Conservation (phyloP, 768 basidiomycete genomes). For the Agrocybe chaxingu region DNA sequence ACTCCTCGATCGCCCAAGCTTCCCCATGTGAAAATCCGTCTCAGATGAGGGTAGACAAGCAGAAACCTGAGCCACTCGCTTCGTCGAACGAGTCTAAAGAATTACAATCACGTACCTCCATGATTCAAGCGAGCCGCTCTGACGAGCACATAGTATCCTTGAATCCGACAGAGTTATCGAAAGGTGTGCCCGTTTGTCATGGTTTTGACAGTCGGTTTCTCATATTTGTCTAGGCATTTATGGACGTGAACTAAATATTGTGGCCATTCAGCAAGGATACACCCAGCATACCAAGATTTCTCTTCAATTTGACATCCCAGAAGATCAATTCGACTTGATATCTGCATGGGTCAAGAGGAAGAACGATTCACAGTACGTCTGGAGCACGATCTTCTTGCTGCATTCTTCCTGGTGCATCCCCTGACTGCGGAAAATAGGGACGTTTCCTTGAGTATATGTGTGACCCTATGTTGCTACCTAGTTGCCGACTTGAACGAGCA, state of each 20-base stretch:
- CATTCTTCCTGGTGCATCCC: background rate
- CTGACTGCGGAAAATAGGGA: slow-evolving; percentile 1
- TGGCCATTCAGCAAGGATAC: slow-evolving; percentile 23
- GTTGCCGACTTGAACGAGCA: slow-evolving; percentile 17
- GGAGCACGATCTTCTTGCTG: background rate
- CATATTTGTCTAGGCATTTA: slow-evolving; percentile 7
- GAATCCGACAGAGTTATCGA: no score
- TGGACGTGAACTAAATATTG: slow-evolving; percentile 14
- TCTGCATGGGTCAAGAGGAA: slow-evolving; percentile 11
- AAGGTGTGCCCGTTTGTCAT: no score
- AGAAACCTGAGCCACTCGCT: no score
- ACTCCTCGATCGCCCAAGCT: no score
- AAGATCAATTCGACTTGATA: slow-evolving; percentile 14
- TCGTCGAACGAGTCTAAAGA: no score
- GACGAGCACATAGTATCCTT: no score
- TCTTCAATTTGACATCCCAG: slow-evolving; percentile 21
- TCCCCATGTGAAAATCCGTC: no score
- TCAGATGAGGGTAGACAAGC: no score
- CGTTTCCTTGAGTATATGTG: slow-evolving; percentile 28
- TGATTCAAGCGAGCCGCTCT: no score
- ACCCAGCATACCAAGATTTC: slow-evolving; percentile 12
- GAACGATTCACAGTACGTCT: background rate
- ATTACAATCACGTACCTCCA: no score
- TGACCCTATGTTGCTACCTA: slow-evolving; percentile 45
- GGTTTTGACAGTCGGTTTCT: no score